These are phyloP conservation scores for Ceratocystis destructans DNA, from an alignment of 2,329 filamentous ascomycete species.

Conservation along the genomic window DNA sequence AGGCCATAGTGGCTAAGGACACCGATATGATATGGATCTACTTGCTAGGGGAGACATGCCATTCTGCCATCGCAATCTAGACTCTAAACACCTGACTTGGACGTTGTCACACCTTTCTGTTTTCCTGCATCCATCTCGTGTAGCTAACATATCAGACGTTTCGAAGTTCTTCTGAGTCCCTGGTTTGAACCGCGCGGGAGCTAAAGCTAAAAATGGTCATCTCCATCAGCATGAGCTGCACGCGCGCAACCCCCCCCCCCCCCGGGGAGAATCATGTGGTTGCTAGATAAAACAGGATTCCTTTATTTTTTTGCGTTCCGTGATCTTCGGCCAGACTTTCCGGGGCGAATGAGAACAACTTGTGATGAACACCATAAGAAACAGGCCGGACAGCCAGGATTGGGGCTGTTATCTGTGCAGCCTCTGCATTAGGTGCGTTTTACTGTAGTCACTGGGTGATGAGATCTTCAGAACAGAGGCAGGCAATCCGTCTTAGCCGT, in stretches of 20 bases:
- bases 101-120: neutral
- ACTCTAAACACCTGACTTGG: neutral
- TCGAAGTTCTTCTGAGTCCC: neutral
- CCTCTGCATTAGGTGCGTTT: too few species aligned
- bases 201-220: neutral
- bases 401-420: too few species aligned
- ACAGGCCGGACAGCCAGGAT: neutral
- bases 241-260: neutral
- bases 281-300: neutral
- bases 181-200: neutral
- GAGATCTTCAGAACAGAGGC: too few species aligned
- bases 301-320: neutral
- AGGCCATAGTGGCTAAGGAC: neutral
- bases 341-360: neutral
- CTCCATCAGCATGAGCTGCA: neutral
- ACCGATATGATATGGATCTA: neutral
- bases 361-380: neutral
- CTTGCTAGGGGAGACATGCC: neutral
- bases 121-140: neutral
- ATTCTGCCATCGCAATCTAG: neutral
- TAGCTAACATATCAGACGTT: neutral
- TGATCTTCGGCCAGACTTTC: neutral
- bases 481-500: too few species aligned
- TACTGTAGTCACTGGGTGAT: too few species aligned
- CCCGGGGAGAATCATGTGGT: neutral